These are phyloP conservation scores for Apophysomyces variabilis DNA, from an alignment of 371 early-diverging fungal species.

Conservation along the genomic window DNA sequence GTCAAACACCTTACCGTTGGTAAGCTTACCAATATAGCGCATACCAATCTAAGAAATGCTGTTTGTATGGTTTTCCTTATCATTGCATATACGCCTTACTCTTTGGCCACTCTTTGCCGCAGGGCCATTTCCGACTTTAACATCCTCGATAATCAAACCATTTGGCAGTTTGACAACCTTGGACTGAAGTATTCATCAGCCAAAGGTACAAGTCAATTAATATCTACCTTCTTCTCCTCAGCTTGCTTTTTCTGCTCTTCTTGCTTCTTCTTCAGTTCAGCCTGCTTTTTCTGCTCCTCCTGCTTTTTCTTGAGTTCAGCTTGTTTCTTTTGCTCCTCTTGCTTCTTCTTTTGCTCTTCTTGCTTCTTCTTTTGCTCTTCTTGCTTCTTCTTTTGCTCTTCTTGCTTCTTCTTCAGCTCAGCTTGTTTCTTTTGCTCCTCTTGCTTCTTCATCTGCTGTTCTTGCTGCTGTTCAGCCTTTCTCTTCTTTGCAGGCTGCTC, in stretches of 20 bases:
- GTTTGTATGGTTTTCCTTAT: not conserved
- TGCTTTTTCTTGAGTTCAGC: slow-evolving; percentile 17
- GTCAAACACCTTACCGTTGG: slow-evolving; percentile 94
- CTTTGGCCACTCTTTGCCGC: slow-evolving; percentile 82
- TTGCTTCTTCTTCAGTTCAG: slow-evolving; percentile 13
- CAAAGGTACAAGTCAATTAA: not conserved
- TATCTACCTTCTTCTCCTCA: slow-evolving; percentile 6
- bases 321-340: slow-evolving; percentile 7
- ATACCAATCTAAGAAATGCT: slow-evolving; percentile 57
- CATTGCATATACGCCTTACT: slow-evolving; percentile 33
- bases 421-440: slow-evolving; percentile 5
- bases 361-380: not conserved
- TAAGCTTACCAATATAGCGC: slow-evolving; percentile 92
- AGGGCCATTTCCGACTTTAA: slow-evolving; percentile 75
- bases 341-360: slow-evolving; percentile 1
- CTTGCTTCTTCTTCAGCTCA: slow-evolving; percentile 7
- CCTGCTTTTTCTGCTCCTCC: slow-evolving; percentile 9
- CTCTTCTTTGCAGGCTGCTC: slow-evolving; percentile 6
- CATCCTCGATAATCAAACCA: slow-evolving; percentile 85
- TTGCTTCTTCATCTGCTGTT: not conserved
- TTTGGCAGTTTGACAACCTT: slow-evolving; percentile 5
- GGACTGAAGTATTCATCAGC: not conserved
- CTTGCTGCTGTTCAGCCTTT: slow-evolving; percentile 10
- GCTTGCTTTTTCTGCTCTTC: slow-evolving; percentile 14
- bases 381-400: not conserved